A percentile compares a stretch with the other conserved stretches of the same genome.
Conservation (phyloP, 169 alveolate species). For the Theileria luwenshuni region DNA sequence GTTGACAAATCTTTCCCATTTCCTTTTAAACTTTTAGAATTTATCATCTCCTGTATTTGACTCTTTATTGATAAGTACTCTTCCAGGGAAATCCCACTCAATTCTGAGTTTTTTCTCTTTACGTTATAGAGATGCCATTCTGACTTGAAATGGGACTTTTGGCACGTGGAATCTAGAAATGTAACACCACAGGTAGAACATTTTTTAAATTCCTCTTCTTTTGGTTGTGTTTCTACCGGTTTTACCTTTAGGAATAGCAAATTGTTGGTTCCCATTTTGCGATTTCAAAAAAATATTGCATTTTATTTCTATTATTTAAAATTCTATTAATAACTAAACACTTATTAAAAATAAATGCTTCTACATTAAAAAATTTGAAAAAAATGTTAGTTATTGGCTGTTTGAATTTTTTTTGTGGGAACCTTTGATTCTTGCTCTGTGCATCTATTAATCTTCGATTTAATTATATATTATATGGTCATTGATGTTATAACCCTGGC, state of each 20-base stretch:
- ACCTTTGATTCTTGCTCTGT: neutral
- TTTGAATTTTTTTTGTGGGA: neutral
- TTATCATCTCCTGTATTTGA: slow-evolving; percentile 41
- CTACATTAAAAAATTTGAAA: neutral
- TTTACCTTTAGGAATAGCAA: slow-evolving; percentile 45
- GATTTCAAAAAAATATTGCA: slow-evolving; percentile 4
- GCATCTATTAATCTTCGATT: neutral
- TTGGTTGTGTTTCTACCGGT: slow-evolving; percentile 10
- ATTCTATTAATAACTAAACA: neutral
- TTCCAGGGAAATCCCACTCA: slow-evolving; percentile 33
- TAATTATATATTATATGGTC: slow-evolving; percentile 13
- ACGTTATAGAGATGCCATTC: slow-evolving; percentile 86
- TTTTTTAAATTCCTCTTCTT: slow-evolving; percentile 8
- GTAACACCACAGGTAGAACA: slow-evolving; percentile 53
- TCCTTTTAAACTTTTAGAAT: slow-evolving; percentile 9
- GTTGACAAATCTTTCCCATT: slow-evolving; percentile 3
- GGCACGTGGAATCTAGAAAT: slow-evolving; percentile 42
- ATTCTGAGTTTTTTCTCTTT: slow-evolving; percentile 72
- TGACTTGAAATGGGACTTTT: slow-evolving; percentile 78
- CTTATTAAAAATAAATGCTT: neutral
- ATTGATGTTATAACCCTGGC: slow-evolving; percentile 9
- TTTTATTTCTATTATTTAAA: slow-evolving; percentile 1
- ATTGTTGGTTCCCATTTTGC: slow-evolving; percentile 14
- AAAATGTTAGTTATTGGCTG: neutral
- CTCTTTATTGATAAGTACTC: slow-evolving; percentile 36